Evolutionary conservation across 2,329 filamentous ascomycete genomes (phyloP).

Genomic region (Clonostachys chloroleuca): DNA sequence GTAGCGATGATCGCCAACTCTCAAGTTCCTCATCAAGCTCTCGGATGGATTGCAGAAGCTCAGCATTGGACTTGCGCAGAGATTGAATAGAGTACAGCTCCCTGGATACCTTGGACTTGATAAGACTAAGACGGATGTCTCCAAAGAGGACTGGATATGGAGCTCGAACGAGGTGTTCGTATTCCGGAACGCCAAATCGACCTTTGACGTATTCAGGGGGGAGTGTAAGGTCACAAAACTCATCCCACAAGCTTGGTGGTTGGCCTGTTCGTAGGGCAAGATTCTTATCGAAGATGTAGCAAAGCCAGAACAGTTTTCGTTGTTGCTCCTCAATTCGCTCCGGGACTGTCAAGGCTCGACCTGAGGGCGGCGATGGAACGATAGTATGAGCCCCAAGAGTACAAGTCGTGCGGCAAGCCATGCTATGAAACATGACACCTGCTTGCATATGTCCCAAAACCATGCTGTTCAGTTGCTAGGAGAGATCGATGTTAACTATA

Average conservation of each 20-base stretch:
- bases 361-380: neutral
- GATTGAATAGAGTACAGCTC: slow-evolving; percentile 44
- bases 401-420: slow-evolving; percentile 34
- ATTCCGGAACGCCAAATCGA: neutral
- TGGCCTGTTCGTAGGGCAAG: slow-evolving; percentile 11
- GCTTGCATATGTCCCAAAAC: slow-evolving; percentile 16
- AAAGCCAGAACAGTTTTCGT: slow-evolving; percentile 16
- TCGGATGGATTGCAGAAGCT: slow-evolving; percentile 48
- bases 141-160: neutral
- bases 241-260: slow-evolving; percentile 25
- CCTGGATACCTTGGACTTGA: slow-evolving; percentile 45
- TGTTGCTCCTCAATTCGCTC: slow-evolving; percentile 3
- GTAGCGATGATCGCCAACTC: slow-evolving; percentile 45
- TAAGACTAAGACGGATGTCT: slow-evolving; percentile 41
- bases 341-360: neutral
- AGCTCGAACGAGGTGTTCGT: too few relatives aligned
- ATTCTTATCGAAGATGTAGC: slow-evolving; percentile 18
- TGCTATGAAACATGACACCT: slow-evolving; percentile 26
- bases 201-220: slow-evolving; percentile 15
- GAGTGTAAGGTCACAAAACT: slow-evolving; percentile 44
- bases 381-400: slow-evolving; percentile 33
- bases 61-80: slow-evolving; percentile 44
- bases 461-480: too few relatives aligned
- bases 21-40: slow-evolving; percentile 54
- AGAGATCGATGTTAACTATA: too few relatives aligned